A percentile compares a stretch with the other conserved stretches of the same genome.
Conservation (phyloP, 169 alveolate species). For the Eimeria necatrix region DNA sequence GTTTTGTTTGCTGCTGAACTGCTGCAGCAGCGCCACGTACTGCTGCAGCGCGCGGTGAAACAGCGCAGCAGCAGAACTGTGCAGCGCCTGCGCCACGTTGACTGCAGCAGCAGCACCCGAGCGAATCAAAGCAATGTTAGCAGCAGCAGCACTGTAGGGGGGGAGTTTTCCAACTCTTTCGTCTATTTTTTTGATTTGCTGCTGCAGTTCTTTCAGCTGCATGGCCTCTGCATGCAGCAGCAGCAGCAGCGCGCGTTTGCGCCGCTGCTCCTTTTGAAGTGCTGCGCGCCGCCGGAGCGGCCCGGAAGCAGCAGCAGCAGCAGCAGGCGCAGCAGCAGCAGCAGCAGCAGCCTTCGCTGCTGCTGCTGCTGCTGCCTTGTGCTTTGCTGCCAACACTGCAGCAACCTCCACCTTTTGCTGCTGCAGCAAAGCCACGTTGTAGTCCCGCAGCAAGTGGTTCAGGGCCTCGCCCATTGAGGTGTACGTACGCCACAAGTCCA, state of each 20-base stretch:
- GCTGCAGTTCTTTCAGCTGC: slow-evolving; percentile 48
- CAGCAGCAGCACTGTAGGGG: neutral
- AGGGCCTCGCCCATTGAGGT: slow-evolving; percentile 16
- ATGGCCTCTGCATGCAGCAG: neutral
- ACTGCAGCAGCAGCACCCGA: slow-evolving; percentile 21
- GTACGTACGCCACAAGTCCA: slow-evolving; percentile 59
- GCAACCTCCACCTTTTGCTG: slow-evolving; percentile 36
- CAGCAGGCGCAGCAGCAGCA: neutral
- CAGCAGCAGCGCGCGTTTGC: neutral
- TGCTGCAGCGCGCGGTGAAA: slow-evolving; percentile 18
- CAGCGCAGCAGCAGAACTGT: neutral
- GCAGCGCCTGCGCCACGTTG: slow-evolving; percentile 46
- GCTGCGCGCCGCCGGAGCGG: neutral
- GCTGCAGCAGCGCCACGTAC: neutral
- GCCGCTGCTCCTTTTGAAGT: neutral
- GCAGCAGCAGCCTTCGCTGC: neutral
- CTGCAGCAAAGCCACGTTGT: slow-evolving; percentile 62
- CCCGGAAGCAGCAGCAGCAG: neutral
- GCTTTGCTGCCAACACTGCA: neutral
- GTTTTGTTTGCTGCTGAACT: too few species aligned
- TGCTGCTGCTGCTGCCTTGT: slow-evolving; percentile 16
- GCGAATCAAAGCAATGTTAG: neutral
- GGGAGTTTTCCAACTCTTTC: slow-evolving; percentile 12
- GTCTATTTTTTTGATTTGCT: slow-evolving; percentile 1
- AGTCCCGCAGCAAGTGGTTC: slow-evolving; percentile 73